Percentiles rank a stretch among this genome's conserved stretches.
Evolutionary conservation across 495 filamentous ascomycete species (phyloP).

Genomic region (Hypoxylon lienhwacheense): DNA sequence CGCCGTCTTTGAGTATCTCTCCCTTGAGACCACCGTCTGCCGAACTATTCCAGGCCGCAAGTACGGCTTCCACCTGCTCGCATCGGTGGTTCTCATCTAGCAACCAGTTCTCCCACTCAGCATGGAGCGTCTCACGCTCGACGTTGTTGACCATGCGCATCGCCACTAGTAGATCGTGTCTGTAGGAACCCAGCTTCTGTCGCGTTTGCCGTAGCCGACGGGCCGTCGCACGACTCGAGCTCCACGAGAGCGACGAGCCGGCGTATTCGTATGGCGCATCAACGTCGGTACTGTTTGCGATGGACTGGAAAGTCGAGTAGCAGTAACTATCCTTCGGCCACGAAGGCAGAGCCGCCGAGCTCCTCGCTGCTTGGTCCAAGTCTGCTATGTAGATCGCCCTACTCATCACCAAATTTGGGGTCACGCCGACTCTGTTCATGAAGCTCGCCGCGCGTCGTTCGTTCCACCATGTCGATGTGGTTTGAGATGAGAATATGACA

Average conservation of each 20-base stretch:
- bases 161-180: slow-evolving; percentile 91
- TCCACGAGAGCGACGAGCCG: slow-evolving; percentile 45
- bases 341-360: slow-evolving; percentile 23
- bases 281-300: slow-evolving; percentile 56
- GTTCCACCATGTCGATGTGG: slow-evolving; percentile 75
- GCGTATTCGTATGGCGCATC: slow-evolving; percentile 53
- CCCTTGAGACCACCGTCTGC: neutral
- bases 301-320: slow-evolving; percentile 58
- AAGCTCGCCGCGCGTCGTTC: slow-evolving; percentile 78
- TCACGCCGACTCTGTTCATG: slow-evolving; percentile 77
- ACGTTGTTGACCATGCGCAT: slow-evolving; percentile 87
- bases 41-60: slow-evolving; percentile 31
- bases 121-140: slow-evolving; percentile 78
- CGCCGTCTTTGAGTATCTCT: slow-evolving; percentile 7
- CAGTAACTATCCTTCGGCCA: slow-evolving; percentile 48
- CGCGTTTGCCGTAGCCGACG: slow-evolving; percentile 73
- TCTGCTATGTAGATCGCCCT: slow-evolving; percentile 82
- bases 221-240: slow-evolving; percentile 60
- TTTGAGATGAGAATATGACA: slow-evolving; percentile 66
- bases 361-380: slow-evolving; percentile 67
- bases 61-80: slow-evolving; percentile 59
- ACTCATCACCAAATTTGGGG: slow-evolving; percentile 76
- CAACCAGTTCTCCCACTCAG: slow-evolving; percentile 92
- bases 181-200: slow-evolving; percentile 77
- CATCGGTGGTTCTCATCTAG: slow-evolving; percentile 70